Evolutionary conservation across 176 grass and related monocot genomes (phyloP), one percentile per base, ranked within the genome.

Genomic region (Ensete glaucum): DNA sequence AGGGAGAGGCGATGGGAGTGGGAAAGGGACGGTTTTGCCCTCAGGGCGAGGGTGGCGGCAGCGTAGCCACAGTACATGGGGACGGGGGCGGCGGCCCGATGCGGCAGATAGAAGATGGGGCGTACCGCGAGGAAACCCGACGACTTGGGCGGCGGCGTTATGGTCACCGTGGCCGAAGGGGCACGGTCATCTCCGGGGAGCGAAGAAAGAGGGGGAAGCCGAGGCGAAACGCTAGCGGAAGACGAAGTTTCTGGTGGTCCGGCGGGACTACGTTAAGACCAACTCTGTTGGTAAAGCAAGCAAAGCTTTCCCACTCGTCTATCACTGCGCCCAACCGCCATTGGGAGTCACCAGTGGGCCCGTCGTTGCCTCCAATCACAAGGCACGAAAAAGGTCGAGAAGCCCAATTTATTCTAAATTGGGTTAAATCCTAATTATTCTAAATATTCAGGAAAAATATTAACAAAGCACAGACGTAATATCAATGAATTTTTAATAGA

Each of bases 11-110:
- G 34, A 57, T 16, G 59, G 21, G 55, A 24, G 15, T 53, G 48
- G 16, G n/a, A 73, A 63, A 80, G 23, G 19, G 78, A 73, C 54
- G 78, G 16, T 29, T 80, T 80, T 80, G 56, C 56, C 78, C 78
- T 80, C 34, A 80, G 49, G 56, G 50, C n/a, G 22, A 73, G 15
- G 68, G 69, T 22, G 22, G 69, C 48, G 50, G 53, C 14, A 14
- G 57, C 20, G 69, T 53, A 80, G 34, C 69, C 58, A 8, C 78
- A 12, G 78, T 73, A 80, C 78, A 80, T 80, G n/a, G 49, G 48
- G 34, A 64, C 1, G 48, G 43, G 56, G 15, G 51, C 9, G 54
- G 24, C 22, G 56, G 9, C 29, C 9, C 11, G 10, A 25, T 11
- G 23, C 16, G 9, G 15, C 20, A 16, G 9, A 57, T 26, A 64